Conservation (phyloP, 2,329 filamentous ascomycete species). For the Hypoxylon sp. region DNA sequence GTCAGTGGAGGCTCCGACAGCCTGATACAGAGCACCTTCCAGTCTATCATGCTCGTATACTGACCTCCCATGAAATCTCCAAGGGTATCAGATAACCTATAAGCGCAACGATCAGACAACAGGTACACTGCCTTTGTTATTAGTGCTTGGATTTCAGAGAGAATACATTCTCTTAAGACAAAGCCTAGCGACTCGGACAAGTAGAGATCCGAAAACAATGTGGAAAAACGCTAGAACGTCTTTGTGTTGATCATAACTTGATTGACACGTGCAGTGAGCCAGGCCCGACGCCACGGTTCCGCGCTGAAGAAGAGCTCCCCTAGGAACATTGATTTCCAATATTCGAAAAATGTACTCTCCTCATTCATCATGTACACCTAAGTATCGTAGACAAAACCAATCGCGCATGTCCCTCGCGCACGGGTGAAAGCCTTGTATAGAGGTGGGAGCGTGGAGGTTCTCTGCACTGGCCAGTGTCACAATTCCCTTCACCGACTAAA, state of each 20-base stretch:
- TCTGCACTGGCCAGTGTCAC: constrained; percentile 4
- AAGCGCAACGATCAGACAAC: constrained; percentile 2
- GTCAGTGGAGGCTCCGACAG: not conserved
- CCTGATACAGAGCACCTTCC: not conserved
- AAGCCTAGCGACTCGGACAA: constrained; percentile 33
- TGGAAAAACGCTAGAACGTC: constrained; percentile 20
- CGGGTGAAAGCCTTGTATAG: not conserved
- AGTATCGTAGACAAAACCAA: constrained; percentile 16
- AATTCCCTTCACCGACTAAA: not conserved
- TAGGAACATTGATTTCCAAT: constrained; percentile 9
- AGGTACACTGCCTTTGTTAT: constrained; percentile 42
- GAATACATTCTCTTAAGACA: constrained; percentile 41
- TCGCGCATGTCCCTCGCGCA: not conserved
- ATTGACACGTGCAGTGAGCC: constrained; percentile 42
- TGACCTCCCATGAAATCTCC: not conserved
- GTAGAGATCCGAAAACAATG: constrained; percentile 49
- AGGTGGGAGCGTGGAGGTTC: not conserved
- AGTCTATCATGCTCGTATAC: not conserved
- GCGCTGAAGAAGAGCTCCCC: constrained; percentile 12
- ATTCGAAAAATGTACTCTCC: not conserved
- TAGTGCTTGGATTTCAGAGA: constrained; percentile 9
- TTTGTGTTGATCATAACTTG: constrained; percentile 40
- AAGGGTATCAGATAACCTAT: not conserved
- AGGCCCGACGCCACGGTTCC: constrained; percentile 23
- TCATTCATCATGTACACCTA: constrained; percentile 8